phyloP scores from a whole-genome alignment of 2,329 filamentous ascomycete genomes.

The Fusarium staphyleae region DNA sequence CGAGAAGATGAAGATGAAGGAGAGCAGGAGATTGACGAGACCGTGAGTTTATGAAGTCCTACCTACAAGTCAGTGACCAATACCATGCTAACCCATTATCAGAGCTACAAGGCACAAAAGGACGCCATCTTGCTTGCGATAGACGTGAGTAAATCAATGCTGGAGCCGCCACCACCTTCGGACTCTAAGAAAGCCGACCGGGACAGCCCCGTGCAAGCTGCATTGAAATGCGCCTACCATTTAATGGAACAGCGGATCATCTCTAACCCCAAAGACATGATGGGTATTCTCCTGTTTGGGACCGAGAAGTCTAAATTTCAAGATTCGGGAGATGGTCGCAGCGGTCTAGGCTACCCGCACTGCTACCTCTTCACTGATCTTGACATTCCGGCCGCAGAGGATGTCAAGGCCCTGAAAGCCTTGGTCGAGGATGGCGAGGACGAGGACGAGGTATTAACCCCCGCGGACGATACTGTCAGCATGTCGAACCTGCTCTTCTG shows the following conservation, averaged over 20 bases:
- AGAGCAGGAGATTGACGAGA: conserved; percentile 65
- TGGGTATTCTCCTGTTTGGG: conserved; percentile 91
- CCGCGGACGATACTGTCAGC: conserved; percentile 72
- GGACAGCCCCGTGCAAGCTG: conserved; percentile 81
- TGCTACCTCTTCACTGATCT: conserved; percentile 92
- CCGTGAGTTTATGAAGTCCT: conserved; percentile 54
- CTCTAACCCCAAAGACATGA: conserved; percentile 95
- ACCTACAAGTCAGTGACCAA: not conserved
- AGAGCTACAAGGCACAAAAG: conserved; percentile 91
- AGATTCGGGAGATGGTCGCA: conserved; percentile 67
- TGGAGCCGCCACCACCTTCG: conserved; percentile 68
- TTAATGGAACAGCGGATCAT: conserved; percentile 99
- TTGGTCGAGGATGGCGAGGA: conserved; percentile 82
- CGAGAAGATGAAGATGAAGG: conserved; percentile 71
- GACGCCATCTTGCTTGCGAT: conserved; percentile 99
- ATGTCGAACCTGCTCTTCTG: conserved; percentile 95
- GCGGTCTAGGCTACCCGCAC: conserved; percentile 77
- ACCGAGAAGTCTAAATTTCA: conserved; percentile 85
- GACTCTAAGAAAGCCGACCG: conserved; percentile 78
- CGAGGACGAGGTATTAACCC: conserved; percentile 70
- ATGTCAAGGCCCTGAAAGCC: conserved; percentile 80
- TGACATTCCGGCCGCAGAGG: conserved; percentile 83
- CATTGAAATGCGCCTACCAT: conserved; percentile 91
- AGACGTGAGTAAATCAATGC: conserved; percentile 88
- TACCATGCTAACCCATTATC: conserved; percentile 21